Evolutionary conservation across 179 eudicot species (phyloP).

Genomic region (Heliamphora pulchella): DNA sequence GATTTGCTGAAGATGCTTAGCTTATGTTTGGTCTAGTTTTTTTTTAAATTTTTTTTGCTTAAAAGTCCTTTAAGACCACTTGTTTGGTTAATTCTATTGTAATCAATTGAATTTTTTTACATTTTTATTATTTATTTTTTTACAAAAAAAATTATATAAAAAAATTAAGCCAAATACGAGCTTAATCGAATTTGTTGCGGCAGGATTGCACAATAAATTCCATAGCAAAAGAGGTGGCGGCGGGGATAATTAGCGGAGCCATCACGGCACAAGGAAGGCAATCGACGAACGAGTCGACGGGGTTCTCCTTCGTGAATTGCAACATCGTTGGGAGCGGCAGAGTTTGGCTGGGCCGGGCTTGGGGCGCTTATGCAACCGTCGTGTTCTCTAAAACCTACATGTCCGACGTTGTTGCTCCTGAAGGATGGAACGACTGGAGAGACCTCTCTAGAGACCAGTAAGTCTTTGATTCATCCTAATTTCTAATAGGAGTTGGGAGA

Average conservation of each 20-base stretch:
- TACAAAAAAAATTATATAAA: no score
- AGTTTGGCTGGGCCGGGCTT: conserved; percentile 79
- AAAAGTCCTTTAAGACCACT: no score
- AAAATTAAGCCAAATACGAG: no score
- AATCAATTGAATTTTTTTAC: no score
- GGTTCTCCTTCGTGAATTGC: conserved; percentile 73
- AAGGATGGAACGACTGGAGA: conserved; percentile 84
- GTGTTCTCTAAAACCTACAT: conserved; percentile 54
- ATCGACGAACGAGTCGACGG: conserved; percentile 44
- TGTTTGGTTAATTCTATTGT: no score
- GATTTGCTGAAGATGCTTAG: no score
- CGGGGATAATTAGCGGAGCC: conserved; percentile 48
- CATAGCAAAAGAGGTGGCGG: conserved; percentile 49
- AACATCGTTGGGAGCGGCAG: conserved; percentile 53
- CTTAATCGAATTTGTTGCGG: background rate
- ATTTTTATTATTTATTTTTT: no score
- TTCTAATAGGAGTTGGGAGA: conserved; percentile 3
- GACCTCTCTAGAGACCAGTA: conserved; percentile 61
- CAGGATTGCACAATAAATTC: conserved; percentile 50
- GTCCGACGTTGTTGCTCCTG: conserved; percentile 49
- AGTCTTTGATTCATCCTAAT: conserved; percentile 30
- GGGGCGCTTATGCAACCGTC: conserved; percentile 64
- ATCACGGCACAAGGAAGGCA: conserved; percentile 71
- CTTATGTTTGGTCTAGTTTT: no score
- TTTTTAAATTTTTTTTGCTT: no score